Percentiles rank a stretch among this genome's conserved stretches.
Evolutionary conservation across 139 green algal genomes (phyloP).

Genomic region (Chlorella sorokiniana): DNA sequence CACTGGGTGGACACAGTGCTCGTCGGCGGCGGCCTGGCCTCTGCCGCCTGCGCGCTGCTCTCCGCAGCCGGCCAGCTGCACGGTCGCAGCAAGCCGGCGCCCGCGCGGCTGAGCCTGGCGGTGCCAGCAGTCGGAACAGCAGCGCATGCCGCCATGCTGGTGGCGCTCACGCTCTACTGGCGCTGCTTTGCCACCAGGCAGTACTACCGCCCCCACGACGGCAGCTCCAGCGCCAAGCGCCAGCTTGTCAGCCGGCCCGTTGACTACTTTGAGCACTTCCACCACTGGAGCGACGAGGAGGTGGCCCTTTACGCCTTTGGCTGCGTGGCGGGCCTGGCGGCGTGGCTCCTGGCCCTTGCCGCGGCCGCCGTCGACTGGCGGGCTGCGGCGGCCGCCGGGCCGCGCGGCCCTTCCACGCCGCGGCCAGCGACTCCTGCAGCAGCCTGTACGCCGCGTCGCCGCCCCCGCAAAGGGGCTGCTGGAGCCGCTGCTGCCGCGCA

Average conservation of each 20-base stretch:
- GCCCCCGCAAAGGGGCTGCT: too few relatives aligned
- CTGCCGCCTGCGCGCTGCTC: background rate
- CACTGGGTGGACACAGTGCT: background rate
- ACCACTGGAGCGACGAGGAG: background rate
- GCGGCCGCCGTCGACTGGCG: background rate
- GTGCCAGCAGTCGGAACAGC: too few relatives aligned
- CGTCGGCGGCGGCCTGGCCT: background rate
- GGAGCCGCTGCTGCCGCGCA: too few relatives aligned
- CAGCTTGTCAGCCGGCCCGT: background rate
- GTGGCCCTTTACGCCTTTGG: background rate
- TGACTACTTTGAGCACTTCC: background rate
- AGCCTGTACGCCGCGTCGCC: too few relatives aligned
- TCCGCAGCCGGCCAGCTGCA: too few relatives aligned
- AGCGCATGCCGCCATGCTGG: background rate
- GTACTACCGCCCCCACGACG: background rate
- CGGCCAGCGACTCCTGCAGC: too few relatives aligned
- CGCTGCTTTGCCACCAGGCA: background rate
- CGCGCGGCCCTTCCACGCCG: too few relatives aligned
- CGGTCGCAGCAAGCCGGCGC: too few relatives aligned
- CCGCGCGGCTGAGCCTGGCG: too few relatives aligned
- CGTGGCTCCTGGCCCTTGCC: background rate
- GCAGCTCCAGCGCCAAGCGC: background rate
- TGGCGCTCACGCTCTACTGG: background rate
- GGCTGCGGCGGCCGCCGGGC: background rate
- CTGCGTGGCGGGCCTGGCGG: background rate